Evolutionary conservation across 768 basidiomycete species (phyloP), one percentile per base, ranked within the genome.

Genomic region (Gymnopilus junonius): DNA sequence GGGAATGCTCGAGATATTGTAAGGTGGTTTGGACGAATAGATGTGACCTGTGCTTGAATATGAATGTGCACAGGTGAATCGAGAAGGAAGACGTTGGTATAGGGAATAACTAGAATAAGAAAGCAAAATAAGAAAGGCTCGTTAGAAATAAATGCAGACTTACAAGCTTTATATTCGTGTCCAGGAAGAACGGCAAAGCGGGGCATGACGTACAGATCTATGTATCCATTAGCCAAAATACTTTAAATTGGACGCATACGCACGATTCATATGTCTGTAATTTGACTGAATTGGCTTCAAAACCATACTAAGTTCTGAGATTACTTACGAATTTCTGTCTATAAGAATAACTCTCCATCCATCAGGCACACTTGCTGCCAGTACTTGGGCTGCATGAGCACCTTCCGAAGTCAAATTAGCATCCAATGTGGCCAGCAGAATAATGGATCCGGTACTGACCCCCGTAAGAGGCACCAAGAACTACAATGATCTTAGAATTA

Each of bases 161-260:
- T 59, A 85, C 84, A 89, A 27, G 86, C 86, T 77, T 88, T 89
- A 74, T 88, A 84, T 73, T 87, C 87, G 65, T 88, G 84, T 20
- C 84, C 82, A 40, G 85, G 79, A 4, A 88, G 78, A 21, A 87
- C 82, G 17, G 86, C 82, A 55, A 83, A 81, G 55, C 87, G 77
- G 4, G 87, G 84, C 40, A 89, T 78, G 31, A 85, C 82, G 70
- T 89, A 90, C 1, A 87, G 79, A 65, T 86, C 83, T 80, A 58
- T 32, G 29, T 27, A 58, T 17, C 58, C 58, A 35, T 50, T 43
- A 35, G 29, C 12, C 12, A 5, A 14, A 39, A 46, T 20, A 1
- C 21, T 17, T 25, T 6, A 55, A 2, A 57, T 6, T 12, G 29
- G 40, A 42, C 8, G 17, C 40, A 39, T 21, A 14, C 79, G 65